Evolutionary conservation across 495 filamentous ascomycete species (phyloP).

Genomic region (Aspergillus conjunctus): DNA sequence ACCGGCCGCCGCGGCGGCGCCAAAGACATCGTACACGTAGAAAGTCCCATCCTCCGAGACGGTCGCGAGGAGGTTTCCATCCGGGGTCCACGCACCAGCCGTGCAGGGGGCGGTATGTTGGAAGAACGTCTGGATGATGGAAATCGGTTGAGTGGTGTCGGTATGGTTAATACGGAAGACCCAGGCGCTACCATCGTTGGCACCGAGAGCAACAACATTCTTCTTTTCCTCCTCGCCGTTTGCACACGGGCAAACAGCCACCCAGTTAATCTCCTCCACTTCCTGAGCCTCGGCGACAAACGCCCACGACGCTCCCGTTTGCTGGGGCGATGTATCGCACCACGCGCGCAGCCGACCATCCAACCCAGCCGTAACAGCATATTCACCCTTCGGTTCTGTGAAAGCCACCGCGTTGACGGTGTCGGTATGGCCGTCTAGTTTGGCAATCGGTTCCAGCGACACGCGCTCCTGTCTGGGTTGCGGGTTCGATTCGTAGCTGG

Average conservation of each 20-base stretch:
- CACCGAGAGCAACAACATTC: conserved; percentile 88
- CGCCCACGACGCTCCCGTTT: conserved; percentile 53
- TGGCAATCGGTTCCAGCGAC: conserved; percentile 62
- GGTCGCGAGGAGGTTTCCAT: conserved; percentile 85
- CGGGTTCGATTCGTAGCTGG: conserved; percentile 71
- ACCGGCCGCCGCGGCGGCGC: conserved; percentile 74
- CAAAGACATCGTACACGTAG: conserved; percentile 92
- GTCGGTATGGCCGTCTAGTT: conserved; percentile 85
- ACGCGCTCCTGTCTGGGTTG: conserved; percentile 57
- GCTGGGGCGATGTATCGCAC: conserved; percentile 43
- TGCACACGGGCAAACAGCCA: conserved; percentile 70
- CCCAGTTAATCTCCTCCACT: conserved; percentile 94
- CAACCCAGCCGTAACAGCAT: conserved; percentile 80
- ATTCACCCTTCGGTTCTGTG: conserved; percentile 79
- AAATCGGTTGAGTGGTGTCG: conserved; percentile 62
- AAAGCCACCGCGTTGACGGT: conserved; percentile 85
- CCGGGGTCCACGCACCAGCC: conserved; percentile 86
- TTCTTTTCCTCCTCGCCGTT: conserved; percentile 58
- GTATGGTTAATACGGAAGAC: conserved; percentile 78
- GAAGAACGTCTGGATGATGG: conserved; percentile 88
- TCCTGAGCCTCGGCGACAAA: conserved; percentile 76
- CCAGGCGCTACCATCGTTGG: conserved; percentile 93
- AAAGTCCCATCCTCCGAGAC: conserved; percentile 87
- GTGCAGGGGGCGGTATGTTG: conserved; percentile 85
- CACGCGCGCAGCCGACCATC: conserved; percentile 72